These are phyloP conservation scores for Jatropha multifida DNA, from an alignment of 441 rosid genomes.

Conservation along the genomic window DNA sequence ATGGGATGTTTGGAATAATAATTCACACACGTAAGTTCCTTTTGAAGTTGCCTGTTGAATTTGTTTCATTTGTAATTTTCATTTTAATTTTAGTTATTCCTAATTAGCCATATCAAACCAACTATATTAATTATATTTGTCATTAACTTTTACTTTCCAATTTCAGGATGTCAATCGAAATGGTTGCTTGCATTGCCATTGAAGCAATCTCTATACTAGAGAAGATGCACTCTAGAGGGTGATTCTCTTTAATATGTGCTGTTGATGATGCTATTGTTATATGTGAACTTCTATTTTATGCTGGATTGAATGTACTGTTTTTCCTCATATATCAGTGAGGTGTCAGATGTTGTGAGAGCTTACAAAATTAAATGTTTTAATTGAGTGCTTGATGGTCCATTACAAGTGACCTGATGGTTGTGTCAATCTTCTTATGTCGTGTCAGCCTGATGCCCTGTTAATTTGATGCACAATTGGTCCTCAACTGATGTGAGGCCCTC, in stretches of 20 bases:
- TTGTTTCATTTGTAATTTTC: not conserved
- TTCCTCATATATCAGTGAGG: not conserved
- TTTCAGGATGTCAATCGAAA: slow-evolving; percentile 86
- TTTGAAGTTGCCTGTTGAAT: not conserved
- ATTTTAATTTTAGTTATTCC: not conserved
- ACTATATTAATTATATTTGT: not conserved
- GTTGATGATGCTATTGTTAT: slow-evolving; percentile 16
- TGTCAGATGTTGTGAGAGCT: slow-evolving; percentile 2
- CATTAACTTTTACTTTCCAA: slow-evolving; percentile 6
- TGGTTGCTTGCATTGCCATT: slow-evolving; percentile 98
- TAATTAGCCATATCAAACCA: not conserved
- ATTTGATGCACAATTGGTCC: not conserved
- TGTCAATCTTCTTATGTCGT: not conserved
- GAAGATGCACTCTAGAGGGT: slow-evolving; percentile 91
- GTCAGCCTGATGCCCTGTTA: not conserved
- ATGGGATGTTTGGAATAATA: slow-evolving; percentile 96
- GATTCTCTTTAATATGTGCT: slow-evolving; percentile 21
- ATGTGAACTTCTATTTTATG: not conserved
- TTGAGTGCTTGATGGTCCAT: not conserved
- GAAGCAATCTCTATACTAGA: slow-evolving; percentile 93
- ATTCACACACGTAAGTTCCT: slow-evolving; percentile 63
- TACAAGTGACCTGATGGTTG: not conserved
- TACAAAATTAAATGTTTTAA: not conserved
- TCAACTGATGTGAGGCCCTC: not conserved
- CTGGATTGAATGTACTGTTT: not conserved